Evolutionary conservation across 805 yeast genomes (phyloP), one percentile per base, ranked within the genome.

Genomic region (Saturnispora ahearnii): DNA sequence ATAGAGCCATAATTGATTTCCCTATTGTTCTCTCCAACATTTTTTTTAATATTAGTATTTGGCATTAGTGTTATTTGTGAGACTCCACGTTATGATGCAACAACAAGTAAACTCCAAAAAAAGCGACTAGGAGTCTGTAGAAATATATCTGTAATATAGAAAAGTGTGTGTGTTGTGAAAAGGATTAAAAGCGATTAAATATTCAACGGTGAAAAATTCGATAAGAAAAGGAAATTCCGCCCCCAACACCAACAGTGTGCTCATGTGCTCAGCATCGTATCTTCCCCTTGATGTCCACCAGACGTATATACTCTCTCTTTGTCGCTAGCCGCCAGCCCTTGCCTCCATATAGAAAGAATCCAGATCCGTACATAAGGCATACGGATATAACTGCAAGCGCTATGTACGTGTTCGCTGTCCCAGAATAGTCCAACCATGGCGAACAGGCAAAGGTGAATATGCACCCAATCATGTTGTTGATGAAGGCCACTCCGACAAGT

Each of bases 401-500:
- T 45, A 79, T 78, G 56, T 79, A 81, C 0, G 85, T 78, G 56
- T 77, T 75, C 51, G 74, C 71, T 38, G 78, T 77, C 9, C 86
- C 85, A 29, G 77, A 67, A 4, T 71, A 68, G 6, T 67, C 76
- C 12, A 82, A 59, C 86, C 85, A 81, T 22, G 76, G 71, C 0
- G 84, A 78, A 56, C 87, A 81, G 3, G 79, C 76, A 66, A 82
- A 82, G 0, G 87, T 81, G 60, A 82, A 82, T 36, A 80, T 68
- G 59, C 84, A 78, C 7, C 83, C 84, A 53, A 81, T 71, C 45
- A 77, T 63, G 61, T 82, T 82, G 65, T 80, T 80, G 55, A 82
- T 79, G 44, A 82, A 74, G 5, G 78, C 63, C 15, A 81, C 84
- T 33, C 82, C 82, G 12, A 79, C 84, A 78, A 82, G 74, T 48